Evolutionary conservation across 768 basidiomycete genomes (phyloP), one percentile per base, ranked within the genome.

Genomic region (Tricholoma furcatifolium): DNA sequence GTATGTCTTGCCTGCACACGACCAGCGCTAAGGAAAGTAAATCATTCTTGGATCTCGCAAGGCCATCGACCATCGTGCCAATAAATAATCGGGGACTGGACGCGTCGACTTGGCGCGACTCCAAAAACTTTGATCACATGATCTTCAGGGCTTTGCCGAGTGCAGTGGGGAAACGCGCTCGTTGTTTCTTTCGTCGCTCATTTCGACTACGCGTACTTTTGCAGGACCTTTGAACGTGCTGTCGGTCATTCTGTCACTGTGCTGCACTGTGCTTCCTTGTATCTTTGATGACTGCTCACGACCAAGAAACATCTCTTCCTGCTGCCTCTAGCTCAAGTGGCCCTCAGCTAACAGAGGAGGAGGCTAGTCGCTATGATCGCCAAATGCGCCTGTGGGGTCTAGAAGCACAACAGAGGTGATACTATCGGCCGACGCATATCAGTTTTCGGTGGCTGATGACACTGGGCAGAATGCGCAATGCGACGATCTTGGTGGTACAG

Each of bases 381-480:
- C 95, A 98, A 70, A 97, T 98, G 75, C 84, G 96, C 27, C 73
- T 98, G 60, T 99, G 97, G 97, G 97, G 97, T 41, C 82, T 98
- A 38, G 97, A 98, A 67, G 97, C 97, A 32, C 97, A 99, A 67
- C 93, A 97, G 71, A 82, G 88, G 94, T 57, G 31, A 20, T 47
- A 34, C 24, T 32, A 43, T 47, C 55, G 55, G 42, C 39, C 49
- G 56, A 55, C 50, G 47, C 43, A 45, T 49, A 23, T 17, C 34
- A 38, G 24, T 43, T 42, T 21, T 14, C 38, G 50, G 30, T 47
- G 10, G 41, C 30, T n/a, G 27, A 62, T 63, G 62, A 55, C 14
- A 60, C 50, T 34, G 52, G 47, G 62, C 67, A 97, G 93, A 67
- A 97, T 96, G 93, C 83, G 93, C 61, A 93, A 90, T 67, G 93